Conservation (phyloP, 2,329 filamentous ascomycete species). For the Orbilia blumenaviensis region DNA sequence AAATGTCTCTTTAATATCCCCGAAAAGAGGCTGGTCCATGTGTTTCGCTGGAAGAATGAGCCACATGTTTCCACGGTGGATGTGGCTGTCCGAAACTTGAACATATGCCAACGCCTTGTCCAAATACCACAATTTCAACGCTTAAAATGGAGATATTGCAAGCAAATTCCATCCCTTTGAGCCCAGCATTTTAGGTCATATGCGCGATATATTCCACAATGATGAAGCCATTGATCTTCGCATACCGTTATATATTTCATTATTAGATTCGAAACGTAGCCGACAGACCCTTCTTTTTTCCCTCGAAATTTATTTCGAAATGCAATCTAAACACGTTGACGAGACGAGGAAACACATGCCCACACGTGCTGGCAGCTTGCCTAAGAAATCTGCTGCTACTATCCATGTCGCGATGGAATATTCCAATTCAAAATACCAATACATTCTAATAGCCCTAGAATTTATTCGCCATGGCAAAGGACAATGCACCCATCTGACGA, state of each 20-base stretch:
- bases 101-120: conserved; percentile 22
- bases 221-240: conserved; percentile 20
- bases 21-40: not conserved
- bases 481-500: not conserved
- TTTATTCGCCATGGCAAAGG: conserved; percentile 11
- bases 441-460: conserved; percentile 35
- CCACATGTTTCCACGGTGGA: conserved; percentile 16
- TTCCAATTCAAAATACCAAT: not conserved
- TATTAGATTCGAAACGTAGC: conserved; percentile 1
- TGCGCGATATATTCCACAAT: conserved; percentile 38
- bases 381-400: not conserved
- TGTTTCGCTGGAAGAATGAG: not conserved
- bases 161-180: conserved; percentile 40
- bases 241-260: conserved; percentile 37
- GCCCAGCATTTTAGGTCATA: conserved; percentile 28
- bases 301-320: not conserved
- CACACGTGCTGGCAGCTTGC: not conserved
- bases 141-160: not conserved
- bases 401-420: not conserved
- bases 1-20: not conserved
- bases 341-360: not conserved
- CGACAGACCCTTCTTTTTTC: not conserved
- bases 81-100: not conserved
- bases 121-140: conserved; percentile 54
- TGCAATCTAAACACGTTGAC: conserved; percentile 1